Percentiles rank a stretch among this genome's conserved stretches.
Evolutionary conservation across 345 rosid species (phyloP).

Genomic region (Aethionema arabicum): DNA sequence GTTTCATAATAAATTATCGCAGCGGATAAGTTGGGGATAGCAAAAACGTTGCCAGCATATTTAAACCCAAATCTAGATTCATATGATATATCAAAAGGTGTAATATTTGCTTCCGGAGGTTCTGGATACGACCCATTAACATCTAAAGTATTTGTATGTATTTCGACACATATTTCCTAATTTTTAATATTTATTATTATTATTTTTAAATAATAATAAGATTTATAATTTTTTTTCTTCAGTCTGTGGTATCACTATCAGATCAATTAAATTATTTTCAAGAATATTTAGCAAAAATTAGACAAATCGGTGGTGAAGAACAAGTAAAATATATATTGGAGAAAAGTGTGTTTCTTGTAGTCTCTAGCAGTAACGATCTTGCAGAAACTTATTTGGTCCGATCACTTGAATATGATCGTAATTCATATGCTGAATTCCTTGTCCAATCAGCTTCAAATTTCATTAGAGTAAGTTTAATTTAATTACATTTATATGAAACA

Average conservation of each 20-base stretch:
- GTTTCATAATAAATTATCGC: not conserved
- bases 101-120: slow-evolving; percentile 34
- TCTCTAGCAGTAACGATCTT: slow-evolving; percentile 35
- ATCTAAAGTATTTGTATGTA: slow-evolving; percentile 27
- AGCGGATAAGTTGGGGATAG: slow-evolving; percentile 32
- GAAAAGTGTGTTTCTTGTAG: slow-evolving; percentile 33
- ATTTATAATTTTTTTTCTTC: not conserved
- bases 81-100: slow-evolving; percentile 32
- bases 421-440: slow-evolving; percentile 25
- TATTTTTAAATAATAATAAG: not conserved
- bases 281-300: slow-evolving; percentile 31
- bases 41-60: slow-evolving; percentile 33
- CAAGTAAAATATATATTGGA: slow-evolving; percentile 26
- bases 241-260: slow-evolving; percentile 27
- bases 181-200: not conserved
- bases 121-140: slow-evolving; percentile 35
- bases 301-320: slow-evolving; percentile 32
- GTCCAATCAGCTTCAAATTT: slow-evolving; percentile 21
- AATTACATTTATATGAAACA: not conserved
- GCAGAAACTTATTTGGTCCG: slow-evolving; percentile 28
- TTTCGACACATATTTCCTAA: not conserved
- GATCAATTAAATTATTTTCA: slow-evolving; percentile 32
- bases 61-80: slow-evolving; percentile 20
- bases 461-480: slow-evolving; percentile 18
- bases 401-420: slow-evolving; percentile 8